phyloP scores from a whole-genome alignment of 257 asterid genomes.

The Dorcoceras hygrometricum region DNA sequence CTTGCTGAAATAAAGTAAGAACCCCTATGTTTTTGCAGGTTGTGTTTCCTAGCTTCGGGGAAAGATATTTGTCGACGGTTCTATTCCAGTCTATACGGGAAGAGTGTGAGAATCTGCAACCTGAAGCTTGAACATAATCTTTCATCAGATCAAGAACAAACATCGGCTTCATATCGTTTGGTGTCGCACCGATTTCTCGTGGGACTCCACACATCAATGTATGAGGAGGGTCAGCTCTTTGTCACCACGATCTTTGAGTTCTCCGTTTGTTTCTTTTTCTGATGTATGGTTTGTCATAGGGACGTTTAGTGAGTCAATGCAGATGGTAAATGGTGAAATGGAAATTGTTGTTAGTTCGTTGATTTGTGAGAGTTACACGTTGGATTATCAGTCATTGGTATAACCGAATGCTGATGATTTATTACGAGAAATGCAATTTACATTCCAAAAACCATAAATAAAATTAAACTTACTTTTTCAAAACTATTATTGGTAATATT shows the following conservation, averaged over 20 bases:
- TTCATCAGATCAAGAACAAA: not conserved
- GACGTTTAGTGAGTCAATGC: too few species aligned
- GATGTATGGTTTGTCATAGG: not conserved
- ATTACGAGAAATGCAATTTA: not conserved
- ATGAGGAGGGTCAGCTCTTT: not conserved
- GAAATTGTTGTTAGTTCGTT: not conserved
- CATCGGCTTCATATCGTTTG: not conserved
- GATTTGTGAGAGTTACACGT: not conserved
- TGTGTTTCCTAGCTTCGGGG: constrained; percentile 95
- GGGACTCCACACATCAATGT: not conserved
- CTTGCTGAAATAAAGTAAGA: not conserved
- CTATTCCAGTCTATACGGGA: constrained; percentile 93
- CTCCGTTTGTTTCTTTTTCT: not conserved
- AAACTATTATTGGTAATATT: too few species aligned
- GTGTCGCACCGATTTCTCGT: too few species aligned
- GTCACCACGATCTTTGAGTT: not conserved
- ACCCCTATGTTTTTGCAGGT: constrained; percentile 44
- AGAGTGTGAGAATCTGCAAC: constrained; percentile 86
- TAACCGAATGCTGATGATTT: not conserved
- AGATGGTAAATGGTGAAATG: not conserved
- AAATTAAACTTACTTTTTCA: too few species aligned
- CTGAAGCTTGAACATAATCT: constrained; percentile 46
- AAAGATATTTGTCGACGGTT: constrained; percentile 77
- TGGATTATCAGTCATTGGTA: not conserved
- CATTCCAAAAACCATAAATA: not conserved